Base-by-base conservation (phyloP, 148 eudicot species). In the Oxyria digyna region DNA sequence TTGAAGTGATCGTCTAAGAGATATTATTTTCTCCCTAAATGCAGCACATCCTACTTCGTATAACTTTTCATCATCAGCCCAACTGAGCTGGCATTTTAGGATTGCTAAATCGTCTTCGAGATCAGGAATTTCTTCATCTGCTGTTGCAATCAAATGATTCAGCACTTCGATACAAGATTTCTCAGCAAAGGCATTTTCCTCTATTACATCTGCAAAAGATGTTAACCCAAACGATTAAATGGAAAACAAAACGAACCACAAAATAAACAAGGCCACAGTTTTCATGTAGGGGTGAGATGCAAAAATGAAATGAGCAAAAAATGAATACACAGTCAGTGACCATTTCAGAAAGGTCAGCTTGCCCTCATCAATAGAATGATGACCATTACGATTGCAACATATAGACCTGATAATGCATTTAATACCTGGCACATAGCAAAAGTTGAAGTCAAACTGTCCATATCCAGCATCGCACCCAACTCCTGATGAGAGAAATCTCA, bases 61-160 rank as follows among this genome's bases (percentile, higher is more conserved):
- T 73, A 82, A 86, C 59, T 76, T 72, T 72, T 62, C 75, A 78
- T 67, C 69, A 37, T 71, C 65, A 67, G 76, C 71, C 84, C 84
- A 87, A 43, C 77, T 81, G 45, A 83, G 85, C 71, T 84, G 89
- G 74, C 83, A 76, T 38, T 77, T 78, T 17, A 85, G 85, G 76
- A 80, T 79, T 42, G 80, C 67, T 54, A 87, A 26, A 74, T 85
- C 87, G 72, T 90, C 83, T 81, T 85, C 93, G 74, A 84, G 87
- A 70, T 85, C 80, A 46, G 65, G 62, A 72, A 87, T 82, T 55
- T 90, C 93, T 57, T 69, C 57, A 81, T 90, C 87, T 75, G 88
- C 91, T 72, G 82, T 78, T 17, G 76, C 71, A 14, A 82, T 72
- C 79, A 82, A 69, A 73, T 64, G 65, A 65, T 57, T 75, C 26